These are phyloP conservation scores for Echria macrotheca DNA, from an alignment of 495 filamentous ascomycete genomes.

Conservation along the genomic window DNA sequence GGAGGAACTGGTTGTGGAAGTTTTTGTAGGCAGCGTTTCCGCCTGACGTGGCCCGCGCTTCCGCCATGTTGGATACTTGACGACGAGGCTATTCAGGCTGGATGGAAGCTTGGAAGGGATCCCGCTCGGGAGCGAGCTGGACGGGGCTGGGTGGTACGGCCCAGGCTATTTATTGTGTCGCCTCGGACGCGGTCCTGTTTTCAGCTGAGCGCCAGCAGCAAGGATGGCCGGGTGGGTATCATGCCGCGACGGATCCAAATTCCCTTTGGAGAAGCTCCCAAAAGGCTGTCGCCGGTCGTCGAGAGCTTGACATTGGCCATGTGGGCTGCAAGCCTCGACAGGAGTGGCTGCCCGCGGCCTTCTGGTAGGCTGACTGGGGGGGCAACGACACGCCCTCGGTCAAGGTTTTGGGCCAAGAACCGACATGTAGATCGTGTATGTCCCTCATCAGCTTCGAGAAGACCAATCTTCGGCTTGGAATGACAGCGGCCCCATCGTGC, in stretches of 20 bases:
- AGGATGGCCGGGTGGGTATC: no score
- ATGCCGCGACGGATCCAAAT: no score
- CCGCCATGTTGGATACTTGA: slow-evolving; percentile 10
- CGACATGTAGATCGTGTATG: neutral
- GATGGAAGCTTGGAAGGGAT: neutral
- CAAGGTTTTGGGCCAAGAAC: neutral
- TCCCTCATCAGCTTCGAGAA: neutral
- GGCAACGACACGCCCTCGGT: neutral
- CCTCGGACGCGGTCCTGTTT: no score
- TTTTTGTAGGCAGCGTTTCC: slow-evolving; percentile 67
- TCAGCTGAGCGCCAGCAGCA: no score
- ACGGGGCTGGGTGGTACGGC: no score
- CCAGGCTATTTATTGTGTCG: no score
- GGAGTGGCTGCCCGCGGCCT: no score
- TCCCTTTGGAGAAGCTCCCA: no score
- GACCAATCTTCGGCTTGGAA: neutral
- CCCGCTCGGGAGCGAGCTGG: no score
- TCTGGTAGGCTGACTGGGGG: no score
- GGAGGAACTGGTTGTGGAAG: slow-evolving; percentile 56
- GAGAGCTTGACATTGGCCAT: no score
- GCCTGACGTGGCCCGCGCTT: slow-evolving; percentile 45
- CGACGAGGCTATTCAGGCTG: neutral
- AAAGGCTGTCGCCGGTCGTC: no score
- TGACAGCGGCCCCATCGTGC: neutral
- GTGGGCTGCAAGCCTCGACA: neutral